Conservation (phyloP, 805 yeast species). For the Diddensiella santjacobensis region DNA sequence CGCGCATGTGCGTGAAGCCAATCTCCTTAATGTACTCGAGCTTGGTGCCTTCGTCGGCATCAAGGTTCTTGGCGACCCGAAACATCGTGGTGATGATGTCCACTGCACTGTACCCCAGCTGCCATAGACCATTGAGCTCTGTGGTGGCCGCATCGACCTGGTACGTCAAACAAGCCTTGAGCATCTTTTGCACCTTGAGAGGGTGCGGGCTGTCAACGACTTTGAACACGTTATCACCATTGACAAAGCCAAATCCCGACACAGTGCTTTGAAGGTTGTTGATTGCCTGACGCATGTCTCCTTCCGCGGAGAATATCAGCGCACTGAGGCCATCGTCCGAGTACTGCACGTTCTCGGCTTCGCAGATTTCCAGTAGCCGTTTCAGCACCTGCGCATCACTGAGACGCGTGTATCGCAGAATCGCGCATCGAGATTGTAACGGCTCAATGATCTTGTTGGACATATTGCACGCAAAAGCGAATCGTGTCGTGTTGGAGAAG, state of each 20-base stretch:
- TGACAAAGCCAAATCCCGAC: constrained; percentile 90
- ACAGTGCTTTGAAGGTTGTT: constrained; percentile 91
- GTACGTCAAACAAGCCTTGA: constrained; percentile 41
- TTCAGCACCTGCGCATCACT: constrained; percentile 81
- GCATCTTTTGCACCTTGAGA: constrained; percentile 67
- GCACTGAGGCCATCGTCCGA: constrained; percentile 92
- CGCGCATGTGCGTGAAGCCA: constrained; percentile 88
- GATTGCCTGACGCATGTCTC: constrained; percentile 98
- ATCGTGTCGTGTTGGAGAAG: constrained; percentile 91
- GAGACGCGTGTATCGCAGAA: constrained; percentile 75
- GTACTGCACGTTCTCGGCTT: constrained; percentile 67
- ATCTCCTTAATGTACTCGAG: constrained; percentile 79
- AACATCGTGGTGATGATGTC: constrained; percentile 91
- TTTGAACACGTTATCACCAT: constrained; percentile 86
- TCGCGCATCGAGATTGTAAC: constrained; percentile 93
- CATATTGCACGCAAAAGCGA: constrained; percentile 98
- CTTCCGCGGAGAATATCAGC: constrained; percentile 90
- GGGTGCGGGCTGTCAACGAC: constrained; percentile 98
- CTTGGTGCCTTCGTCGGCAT: constrained; percentile 64
- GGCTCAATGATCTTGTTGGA: constrained; percentile 95
- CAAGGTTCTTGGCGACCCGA: constrained; percentile 76
- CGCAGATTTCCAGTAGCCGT: constrained; percentile 66
- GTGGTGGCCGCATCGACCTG: constrained; percentile 64
- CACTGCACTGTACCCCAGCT: constrained; percentile 86
- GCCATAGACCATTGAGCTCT: constrained; percentile 69